Percentiles rank a stretch among this genome's conserved stretches.
Evolutionary conservation across 371 early-diverging fungal genomes (phyloP).

Genomic region (Thermomucor indicae-seudaticae): DNA sequence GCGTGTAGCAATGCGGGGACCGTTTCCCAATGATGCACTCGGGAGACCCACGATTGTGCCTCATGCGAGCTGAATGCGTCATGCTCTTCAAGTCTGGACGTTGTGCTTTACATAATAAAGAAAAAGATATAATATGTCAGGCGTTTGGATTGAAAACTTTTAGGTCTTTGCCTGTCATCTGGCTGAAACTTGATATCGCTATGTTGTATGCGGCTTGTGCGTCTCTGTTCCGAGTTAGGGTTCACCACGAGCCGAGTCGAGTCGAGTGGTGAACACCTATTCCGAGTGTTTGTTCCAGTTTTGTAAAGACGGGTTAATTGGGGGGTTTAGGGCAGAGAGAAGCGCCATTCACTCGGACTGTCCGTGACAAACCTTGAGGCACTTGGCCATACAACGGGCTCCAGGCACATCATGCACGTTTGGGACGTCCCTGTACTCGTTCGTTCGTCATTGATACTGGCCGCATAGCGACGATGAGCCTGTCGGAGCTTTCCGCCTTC

Average conservation of each 20-base stretch:
- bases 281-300: neutral
- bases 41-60: neutral
- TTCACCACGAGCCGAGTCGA: no score
- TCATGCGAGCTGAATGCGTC: no score
- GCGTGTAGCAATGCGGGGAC: no score
- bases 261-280: no score
- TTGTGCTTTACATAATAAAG: neutral
- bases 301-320: neutral
- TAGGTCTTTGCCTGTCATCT: neutral
- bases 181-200: neutral
- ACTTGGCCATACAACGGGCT: neutral
- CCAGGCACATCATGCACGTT: neutral
- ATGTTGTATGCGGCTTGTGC: neutral
- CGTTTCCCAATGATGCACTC: neutral
- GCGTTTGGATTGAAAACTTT: neutral
- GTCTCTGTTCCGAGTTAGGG: neutral
- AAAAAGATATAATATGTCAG: neutral
- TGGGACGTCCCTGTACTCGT: neutral
- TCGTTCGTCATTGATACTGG: neutral
- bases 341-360: neutral
- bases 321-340: neutral
- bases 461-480: neutral
- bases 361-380: neutral
- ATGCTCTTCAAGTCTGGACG: neutral
- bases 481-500: neutral